phyloP scores from a whole-genome alignment of 306 rosid species.

The Chamaecrista fasciculata region DNA sequence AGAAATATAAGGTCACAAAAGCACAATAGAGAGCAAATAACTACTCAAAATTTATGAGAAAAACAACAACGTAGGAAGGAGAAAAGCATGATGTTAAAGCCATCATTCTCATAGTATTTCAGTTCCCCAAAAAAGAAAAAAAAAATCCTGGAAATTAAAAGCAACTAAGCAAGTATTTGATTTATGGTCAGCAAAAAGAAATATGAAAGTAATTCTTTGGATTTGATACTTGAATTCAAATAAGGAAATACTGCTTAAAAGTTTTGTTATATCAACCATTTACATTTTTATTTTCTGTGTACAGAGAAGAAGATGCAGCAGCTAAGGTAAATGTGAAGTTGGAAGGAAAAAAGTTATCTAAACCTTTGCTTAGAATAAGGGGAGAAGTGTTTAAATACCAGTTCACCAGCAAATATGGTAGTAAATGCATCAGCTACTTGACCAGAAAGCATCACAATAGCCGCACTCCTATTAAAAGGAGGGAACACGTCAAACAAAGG shows the following conservation, averaged over 20 bases:
- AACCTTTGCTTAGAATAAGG: conserved; percentile 10
- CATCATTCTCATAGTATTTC: not conserved
- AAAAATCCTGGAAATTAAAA: conserved; percentile 1
- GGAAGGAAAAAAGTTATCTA: not conserved
- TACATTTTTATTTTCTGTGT: not conserved
- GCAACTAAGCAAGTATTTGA: conserved; percentile 3
- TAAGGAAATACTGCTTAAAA: no score
- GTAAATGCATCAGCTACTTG: conserved; percentile 92
- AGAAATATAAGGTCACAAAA: conserved; percentile 24
- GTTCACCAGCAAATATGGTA: conserved; percentile 83
- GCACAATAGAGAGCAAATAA: conserved; percentile 9
- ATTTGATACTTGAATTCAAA: not conserved
- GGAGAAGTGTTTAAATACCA: conserved; percentile 48
- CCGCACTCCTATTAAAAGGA: conserved; percentile 62
- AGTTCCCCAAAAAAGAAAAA: conserved; percentile 9
- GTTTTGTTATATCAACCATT: not conserved
- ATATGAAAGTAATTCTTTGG: not conserved
- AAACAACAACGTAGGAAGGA: not conserved
- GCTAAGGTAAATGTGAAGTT: not conserved
- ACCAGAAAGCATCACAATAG: conserved; percentile 93
- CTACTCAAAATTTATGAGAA: not conserved
- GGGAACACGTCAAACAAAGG: not conserved
- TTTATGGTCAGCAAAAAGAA: not conserved
- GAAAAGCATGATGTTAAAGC: conserved; percentile 8
- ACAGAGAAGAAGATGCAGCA: not conserved